Conservation (phyloP, 1,284 basidiomycete genomes). For the Tylopilus orsonianus region DNA sequence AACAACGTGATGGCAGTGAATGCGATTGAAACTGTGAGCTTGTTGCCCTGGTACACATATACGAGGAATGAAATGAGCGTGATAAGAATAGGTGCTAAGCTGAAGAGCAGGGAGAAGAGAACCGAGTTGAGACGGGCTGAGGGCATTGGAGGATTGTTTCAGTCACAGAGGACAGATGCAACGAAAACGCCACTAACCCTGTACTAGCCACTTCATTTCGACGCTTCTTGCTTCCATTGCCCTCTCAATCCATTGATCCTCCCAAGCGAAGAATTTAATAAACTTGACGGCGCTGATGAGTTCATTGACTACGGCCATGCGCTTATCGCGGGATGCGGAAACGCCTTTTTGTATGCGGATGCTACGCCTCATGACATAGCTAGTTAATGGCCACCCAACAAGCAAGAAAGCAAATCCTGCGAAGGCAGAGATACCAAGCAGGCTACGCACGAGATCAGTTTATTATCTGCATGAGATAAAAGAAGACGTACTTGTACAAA, state of each 20-base stretch:
- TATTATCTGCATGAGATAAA: background rate
- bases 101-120: constrained; percentile 70
- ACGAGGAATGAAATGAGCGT: constrained; percentile 67
- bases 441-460: constrained; percentile 39
- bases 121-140: constrained; percentile 64
- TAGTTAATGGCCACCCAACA: constrained; percentile 75
- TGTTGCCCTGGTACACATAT: constrained; percentile 62
- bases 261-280: constrained; percentile 88
- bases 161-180: background rate
- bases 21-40: constrained; percentile 64
- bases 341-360: constrained; percentile 74
- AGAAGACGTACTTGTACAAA: constrained; percentile 68
- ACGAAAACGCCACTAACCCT: constrained; percentile 41
- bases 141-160: background rate
- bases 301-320: constrained; percentile 86
- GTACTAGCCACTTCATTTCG: constrained; percentile 72
- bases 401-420: constrained; percentile 80
- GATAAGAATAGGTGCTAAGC: constrained; percentile 63
- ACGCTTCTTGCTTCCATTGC: constrained; percentile 55
- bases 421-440: constrained; percentile 84
- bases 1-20: constrained; percentile 79
- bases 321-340: constrained; percentile 74
- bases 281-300: constrained; percentile 80
- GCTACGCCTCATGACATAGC: constrained; percentile 57
- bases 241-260: constrained; percentile 68